phyloP scores from a whole-genome alignment of 2,329 filamentous ascomycete species.

The Aspergillus phoenicis region DNA sequence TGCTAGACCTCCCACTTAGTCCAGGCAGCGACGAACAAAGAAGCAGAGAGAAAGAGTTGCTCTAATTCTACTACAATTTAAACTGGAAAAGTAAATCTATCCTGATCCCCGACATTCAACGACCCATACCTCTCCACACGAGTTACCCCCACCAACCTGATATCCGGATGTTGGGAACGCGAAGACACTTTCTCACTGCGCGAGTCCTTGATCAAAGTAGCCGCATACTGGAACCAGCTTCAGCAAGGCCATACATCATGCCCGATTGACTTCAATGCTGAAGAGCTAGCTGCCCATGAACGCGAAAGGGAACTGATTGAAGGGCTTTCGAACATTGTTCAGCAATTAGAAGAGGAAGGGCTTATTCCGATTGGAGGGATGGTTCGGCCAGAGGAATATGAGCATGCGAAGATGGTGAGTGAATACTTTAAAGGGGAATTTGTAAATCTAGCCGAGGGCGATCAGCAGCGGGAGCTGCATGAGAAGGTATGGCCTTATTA shows the following conservation, averaged over 20 bases:
- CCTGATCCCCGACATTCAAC: too few species aligned
- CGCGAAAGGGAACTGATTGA: conserved; percentile 19
- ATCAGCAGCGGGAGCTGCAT: conserved; percentile 18
- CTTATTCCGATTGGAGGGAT: conserved; percentile 24
- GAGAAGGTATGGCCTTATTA: conserved; percentile 23
- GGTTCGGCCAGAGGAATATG: conserved; percentile 19
- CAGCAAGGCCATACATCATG: background rate
- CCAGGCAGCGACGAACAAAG: background rate
- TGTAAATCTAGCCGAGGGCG: conserved; percentile 17
- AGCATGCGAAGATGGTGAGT: conserved; percentile 17
- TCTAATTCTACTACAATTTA: too few species aligned
- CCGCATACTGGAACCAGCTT: conserved; percentile 19
- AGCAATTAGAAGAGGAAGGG: conserved; percentile 19
- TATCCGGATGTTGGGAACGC: conserved; percentile 20
- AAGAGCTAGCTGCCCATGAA: conserved; percentile 19
- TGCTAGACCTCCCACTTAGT: conserved; percentile 14
- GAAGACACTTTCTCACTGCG: conserved; percentile 24
- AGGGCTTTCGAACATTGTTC: conserved; percentile 19
- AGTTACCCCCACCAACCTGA: conserved; percentile 13
- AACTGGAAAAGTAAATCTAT: too few species aligned
- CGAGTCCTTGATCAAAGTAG: conserved; percentile 18
- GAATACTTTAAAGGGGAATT: conserved; percentile 19
- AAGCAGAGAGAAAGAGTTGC: too few species aligned
- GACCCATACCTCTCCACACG: conserved; percentile 11
- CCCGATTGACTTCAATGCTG: conserved; percentile 15